phyloP scores from a whole-genome alignment of 1,139 yeast species.

The Diutina siamensis region DNA sequence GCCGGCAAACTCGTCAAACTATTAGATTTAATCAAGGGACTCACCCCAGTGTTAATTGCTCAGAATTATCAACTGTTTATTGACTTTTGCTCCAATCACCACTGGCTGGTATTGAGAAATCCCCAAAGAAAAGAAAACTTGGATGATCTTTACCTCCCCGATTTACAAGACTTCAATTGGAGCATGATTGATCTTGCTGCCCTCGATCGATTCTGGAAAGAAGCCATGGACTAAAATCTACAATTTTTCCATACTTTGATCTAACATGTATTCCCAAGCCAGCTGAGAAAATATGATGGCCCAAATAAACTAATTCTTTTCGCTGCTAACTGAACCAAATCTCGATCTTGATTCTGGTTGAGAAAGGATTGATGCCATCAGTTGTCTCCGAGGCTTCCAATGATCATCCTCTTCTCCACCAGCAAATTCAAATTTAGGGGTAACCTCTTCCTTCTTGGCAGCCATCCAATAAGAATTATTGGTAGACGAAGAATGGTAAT shows the following conservation, averaged over 20 bases:
- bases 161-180: background rate
- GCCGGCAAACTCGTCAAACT: background rate
- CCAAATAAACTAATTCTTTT: background rate
- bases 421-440: slow-evolving; percentile 1
- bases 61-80: background rate
- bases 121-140: no score
- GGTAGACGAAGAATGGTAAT: slow-evolving; percentile 24
- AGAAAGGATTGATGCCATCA: background rate
- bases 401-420: slow-evolving; percentile 2
- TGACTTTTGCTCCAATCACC: background rate
- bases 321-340: background rate
- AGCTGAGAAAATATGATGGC: background rate
- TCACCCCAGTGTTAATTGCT: background rate
- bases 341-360: background rate
- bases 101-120: background rate
- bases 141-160: background rate
- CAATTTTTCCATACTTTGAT: no score
- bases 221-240: background rate
- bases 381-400: slow-evolving; percentile 3
- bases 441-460: slow-evolving; percentile 8
- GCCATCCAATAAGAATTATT: slow-evolving; percentile 35
- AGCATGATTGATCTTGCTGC: background rate
- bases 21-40: background rate
- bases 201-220: background rate
- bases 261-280: background rate